These are phyloP conservation scores for Fusarium sp. DNA, from an alignment of 2,329 filamentous ascomycete genomes.

Conservation along the genomic window DNA sequence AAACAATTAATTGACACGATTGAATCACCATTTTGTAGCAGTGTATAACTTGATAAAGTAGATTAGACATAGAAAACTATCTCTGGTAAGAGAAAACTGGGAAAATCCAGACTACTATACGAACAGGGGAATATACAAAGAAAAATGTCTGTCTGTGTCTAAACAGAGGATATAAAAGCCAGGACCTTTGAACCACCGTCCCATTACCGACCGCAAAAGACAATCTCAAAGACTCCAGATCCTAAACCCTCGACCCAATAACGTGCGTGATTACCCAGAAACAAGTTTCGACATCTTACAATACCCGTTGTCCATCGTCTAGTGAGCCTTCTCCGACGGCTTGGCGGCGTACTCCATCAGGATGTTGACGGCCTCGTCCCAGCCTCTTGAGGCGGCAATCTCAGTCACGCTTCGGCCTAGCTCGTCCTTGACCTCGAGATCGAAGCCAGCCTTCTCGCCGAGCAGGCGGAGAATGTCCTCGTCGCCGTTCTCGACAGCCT, in stretches of 20 bases:
- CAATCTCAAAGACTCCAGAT: conserved; percentile 37
- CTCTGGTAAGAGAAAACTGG: conserved; percentile 3
- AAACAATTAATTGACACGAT: background rate
- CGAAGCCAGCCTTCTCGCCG: conserved; percentile 60
- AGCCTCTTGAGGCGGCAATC: conserved; percentile 68
- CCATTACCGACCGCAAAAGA: conserved; percentile 22
- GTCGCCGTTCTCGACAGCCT: conserved; percentile 74
- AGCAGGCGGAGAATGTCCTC: conserved; percentile 64
- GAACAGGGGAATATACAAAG: conserved; percentile 31
- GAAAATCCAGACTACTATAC: conserved; percentile 19
- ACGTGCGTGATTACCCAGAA: conserved; percentile 13
- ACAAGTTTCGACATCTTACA: conserved; percentile 37
- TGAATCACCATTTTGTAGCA: background rate
- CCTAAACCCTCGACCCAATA: conserved; percentile 15
- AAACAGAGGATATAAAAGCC: conserved; percentile 33
- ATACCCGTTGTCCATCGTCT: background rate
- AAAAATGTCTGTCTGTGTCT: conserved; percentile 17
- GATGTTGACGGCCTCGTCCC: conserved; percentile 67
- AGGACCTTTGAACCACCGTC: conserved; percentile 16
- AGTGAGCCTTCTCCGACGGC: conserved; percentile 8
- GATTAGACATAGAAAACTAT: conserved; percentile 35
- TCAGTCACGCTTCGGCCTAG: conserved; percentile 66
- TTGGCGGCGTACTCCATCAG: conserved; percentile 46
- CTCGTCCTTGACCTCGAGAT: conserved; percentile 66
- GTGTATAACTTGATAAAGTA: background rate